Evolutionary conservation across 257 asterid species (phyloP), one percentile per base, ranked within the genome.

Genomic region (Salvia hispanica): DNA sequence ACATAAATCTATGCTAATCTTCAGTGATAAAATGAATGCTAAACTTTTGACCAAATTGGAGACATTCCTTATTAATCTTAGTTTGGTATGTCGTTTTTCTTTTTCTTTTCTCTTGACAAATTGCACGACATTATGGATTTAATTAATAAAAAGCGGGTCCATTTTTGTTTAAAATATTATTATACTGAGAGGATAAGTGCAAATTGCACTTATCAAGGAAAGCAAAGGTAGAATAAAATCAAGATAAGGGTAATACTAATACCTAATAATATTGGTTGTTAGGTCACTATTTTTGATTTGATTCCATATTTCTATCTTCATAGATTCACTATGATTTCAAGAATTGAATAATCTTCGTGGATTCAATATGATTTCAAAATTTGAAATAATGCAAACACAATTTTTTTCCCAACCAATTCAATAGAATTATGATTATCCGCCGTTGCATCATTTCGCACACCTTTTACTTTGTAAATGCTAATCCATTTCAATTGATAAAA

Each of bases 191-290:
- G 46, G 71, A 60, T 53, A 39, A 36, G 54, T 54, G 25, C 56
- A 43, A 74, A 54, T 34, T 70, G 65, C 39, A 47, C 45, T 7
- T 40, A 40, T 40, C 45, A 40, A 1, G 75, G 54, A 76, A 74
- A 76, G 78, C 67, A 71, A 70, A 54, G 54, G 46, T 54, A 72
- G 69, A 60, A 62, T 44, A 10, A 57, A 55, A 75, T 58, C 53
- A 59, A 10, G 40, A 33, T 65, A 64, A 46, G 12, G 33, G 42
- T 6, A 5, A 34, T 34, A n/a, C n/a, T n/a, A n/a, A n/a, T n/a
- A n/a, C n/a, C n/a, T n/a, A 6, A 33, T 31, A 54, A 54, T 12
- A 52, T 8, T 36, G 14, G 39, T 61, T 13, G 60, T 58, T 73
- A 34, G 70, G 58, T 52, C 61, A 62, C 78, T 66, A 51, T 46